Evolutionary conservation across 2,329 filamentous ascomycete species (phyloP), one percentile per base, ranked within the genome.

Genomic region (Aspergillus pseudotamarii): DNA sequence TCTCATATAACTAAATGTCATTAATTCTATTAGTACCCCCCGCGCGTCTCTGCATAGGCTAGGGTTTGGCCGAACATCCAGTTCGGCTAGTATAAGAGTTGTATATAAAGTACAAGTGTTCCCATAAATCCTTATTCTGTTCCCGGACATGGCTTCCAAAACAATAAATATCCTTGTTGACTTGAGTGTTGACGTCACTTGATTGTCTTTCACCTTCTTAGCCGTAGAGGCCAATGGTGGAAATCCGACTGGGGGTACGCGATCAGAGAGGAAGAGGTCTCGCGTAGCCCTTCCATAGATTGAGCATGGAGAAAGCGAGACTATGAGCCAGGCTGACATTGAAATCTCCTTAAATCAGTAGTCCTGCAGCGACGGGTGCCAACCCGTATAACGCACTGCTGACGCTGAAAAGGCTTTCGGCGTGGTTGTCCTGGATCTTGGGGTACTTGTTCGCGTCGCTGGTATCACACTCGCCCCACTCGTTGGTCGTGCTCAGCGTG

Each of bases 401-500:
- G 51, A 53, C 51, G n/a, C 30, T 28, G 23, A 64, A 16, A 38
- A 50, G 32, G 14, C 59, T 34, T 30, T 23, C 55, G 4, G 64
- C 62, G 12, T 30, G 51, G 32, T 57, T 64, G 38, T 48, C 38
- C 28, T 50, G 59, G 14, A 59, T 26, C 38, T 53, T 50, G 28
- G 64, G 56, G 43, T 60, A 67, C 19, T 58, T 50, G 48, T 60
- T 28, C 14, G 65, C 51, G 43, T 67, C 46, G 36, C 48, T 51
- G 48, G 65, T 67, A 45, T 67, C 45, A 23, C 65, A 67, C 41
- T 66, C 51, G 26, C 64, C 64, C 38, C 54, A 56, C 14, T 34
- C 21, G 26, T 60, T 21, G 12, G 57, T 60, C 14, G 57, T 60
- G 55, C 59, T 64, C 30, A 67, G 61, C 3, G 61, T 63, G 64